Evolutionary conservation across 352 stramenopile species (phyloP), one percentile per base, ranked within the genome.

Genomic region (Phytophthora ramorum): DNA sequence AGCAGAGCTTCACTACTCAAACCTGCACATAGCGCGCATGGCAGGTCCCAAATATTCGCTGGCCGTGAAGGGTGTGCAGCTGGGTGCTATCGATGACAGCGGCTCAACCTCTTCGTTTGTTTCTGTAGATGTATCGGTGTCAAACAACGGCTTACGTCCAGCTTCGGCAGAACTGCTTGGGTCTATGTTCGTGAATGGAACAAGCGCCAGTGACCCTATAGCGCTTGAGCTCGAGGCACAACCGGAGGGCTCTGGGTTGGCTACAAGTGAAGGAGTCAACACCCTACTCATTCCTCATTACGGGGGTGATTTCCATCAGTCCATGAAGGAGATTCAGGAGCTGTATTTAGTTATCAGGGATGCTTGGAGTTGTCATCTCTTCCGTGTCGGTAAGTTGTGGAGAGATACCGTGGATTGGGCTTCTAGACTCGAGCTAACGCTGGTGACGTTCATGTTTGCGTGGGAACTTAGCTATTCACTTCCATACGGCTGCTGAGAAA

Each of bases 1-100:
- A 5, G 58, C 74, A 0, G 85, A 93, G 38, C 62, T 94, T 34
- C 75, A 93, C 58, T 93, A 94, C 55, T 85, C 86, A 14, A 96
- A 96, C 30, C 38, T 94, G 40, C 65, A 89, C 38, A 52, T 79
- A 7, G 69, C 86, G 5, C 63, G 70, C 20, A 59, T 88, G 35
- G 73, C 84, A 2, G 88, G 88, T 4, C 79, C 83, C 7, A 28
- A 83, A 19, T 92, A 92, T 53, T 58, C 73, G 7, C 28, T 93
- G n/a, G 19, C 55, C 0, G 78, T 94, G n/a, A 46, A 57, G n/a
- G 48, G 40, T 38, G 35, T 78, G 26, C 20, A 66, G 20, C 34
- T 70, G 34, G 50, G 37, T 16, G 16, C 49, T 1, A 59, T 65
- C 14, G 24, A 57, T 4, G 49, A 64, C 14, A 28, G 17, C 3